Evolutionary conservation across 148 eudicot species (phyloP), one percentile per base, ranked within the genome.

Genomic region (Amaranthus cruentus): DNA sequence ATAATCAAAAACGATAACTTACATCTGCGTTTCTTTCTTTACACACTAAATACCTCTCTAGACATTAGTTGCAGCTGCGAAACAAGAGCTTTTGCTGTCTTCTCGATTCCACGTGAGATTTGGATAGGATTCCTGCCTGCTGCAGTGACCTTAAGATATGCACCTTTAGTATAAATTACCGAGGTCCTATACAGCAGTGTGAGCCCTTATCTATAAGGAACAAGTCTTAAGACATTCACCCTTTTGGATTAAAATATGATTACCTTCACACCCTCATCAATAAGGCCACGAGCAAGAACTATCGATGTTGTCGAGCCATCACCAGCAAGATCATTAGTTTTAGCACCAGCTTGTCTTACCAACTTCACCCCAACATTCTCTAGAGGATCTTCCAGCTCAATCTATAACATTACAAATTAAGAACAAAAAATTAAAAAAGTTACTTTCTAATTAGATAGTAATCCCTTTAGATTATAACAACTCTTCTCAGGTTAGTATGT

Each of bases 291-390:
- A 53, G 97, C 98, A 81, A 94, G 93, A 51, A 94, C 83, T 49
- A 94, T 82, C 12, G 98, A 94, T 38, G 98, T 91, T 1, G 98
- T 94, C 60, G 89, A 88, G 65, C 98, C 98, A 81, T 94, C 98
- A 72, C 97, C 98, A 72, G 97, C 97, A 62, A 91, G 86, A 59
- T 94, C 93, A 82, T 94, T 94, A 21, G 98, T 94, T 77, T 87
- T 94, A 18, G 98, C 97, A 75, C 93, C 98, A 52, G 98, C 97
- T 80, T 89, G 97, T 63, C 98, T 91, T 57, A 94, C 90, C 65
- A 94, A 82, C 83, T 91, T 94, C 47, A 88, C 97, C 76, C 98
- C 98, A 43, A 94, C 84, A 73, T 91, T 85, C 81, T 91, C 97
- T 76, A 91, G 6, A 61, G 97, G 96, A 67, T 94, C 98, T 63